A percentile compares a stretch with the other conserved stretches of the same genome.
Conservation (phyloP, 2,329 filamentous ascomycete species). For the Aurifilum marmelostoma region DNA sequence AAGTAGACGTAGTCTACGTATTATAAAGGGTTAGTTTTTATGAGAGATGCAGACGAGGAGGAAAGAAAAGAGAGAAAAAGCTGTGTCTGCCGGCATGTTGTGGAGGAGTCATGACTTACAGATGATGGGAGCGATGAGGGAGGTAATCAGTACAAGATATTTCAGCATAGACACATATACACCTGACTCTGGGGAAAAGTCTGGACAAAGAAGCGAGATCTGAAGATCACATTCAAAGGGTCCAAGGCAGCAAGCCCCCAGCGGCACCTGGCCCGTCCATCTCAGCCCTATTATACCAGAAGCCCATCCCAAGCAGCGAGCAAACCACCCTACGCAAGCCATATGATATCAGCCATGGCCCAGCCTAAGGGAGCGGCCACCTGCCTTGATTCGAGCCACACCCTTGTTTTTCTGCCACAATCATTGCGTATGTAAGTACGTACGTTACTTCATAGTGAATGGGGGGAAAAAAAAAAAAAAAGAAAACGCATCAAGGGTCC, state of each 20-base stretch:
- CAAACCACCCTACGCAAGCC: background rate
- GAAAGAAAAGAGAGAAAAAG: background rate
- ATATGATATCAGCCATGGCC: conserved; percentile 1
- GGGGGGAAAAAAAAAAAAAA: no score
- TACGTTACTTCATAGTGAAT: background rate
- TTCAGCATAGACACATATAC: conserved; percentile 1
- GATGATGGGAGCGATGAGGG: conserved; percentile 2
- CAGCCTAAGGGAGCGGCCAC: background rate
- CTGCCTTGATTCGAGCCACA: conserved; percentile 4
- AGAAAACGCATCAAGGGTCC: background rate
- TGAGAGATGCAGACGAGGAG: no score
- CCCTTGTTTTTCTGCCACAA: background rate
- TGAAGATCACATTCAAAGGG: background rate
- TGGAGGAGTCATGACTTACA: conserved; percentile 6
- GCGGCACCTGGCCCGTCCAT: background rate
- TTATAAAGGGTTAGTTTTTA: no score
- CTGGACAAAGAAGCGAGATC: background rate
- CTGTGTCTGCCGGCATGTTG: no score
- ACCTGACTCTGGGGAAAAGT: background rate
- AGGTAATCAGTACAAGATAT: conserved; percentile 4
- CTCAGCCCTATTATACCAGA: background rate
- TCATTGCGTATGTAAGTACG: background rate
- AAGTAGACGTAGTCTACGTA: conserved; percentile 19
- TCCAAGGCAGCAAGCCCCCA: background rate
- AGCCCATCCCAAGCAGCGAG: no score